Evolutionary conservation across 2,329 filamentous ascomycete genomes (phyloP).

Genomic region (Neonectria coccinea): DNA sequence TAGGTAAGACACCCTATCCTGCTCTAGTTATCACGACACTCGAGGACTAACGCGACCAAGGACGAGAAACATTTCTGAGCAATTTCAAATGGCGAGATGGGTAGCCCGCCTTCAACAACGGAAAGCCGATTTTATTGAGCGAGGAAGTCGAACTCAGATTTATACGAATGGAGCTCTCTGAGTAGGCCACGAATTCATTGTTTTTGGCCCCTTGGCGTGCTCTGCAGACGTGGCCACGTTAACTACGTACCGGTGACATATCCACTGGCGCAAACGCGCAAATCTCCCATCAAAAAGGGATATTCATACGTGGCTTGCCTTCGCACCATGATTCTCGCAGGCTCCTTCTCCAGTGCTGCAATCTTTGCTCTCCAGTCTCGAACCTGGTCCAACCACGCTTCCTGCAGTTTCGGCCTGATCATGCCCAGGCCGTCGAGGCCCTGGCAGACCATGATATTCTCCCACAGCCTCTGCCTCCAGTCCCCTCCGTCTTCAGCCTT

Average conservation of each 20-base stretch:
- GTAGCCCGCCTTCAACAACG: conserved; percentile 17
- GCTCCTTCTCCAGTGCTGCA: neutral
- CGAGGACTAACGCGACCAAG: neutral
- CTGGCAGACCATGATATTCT: conserved; percentile 27
- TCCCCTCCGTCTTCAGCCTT: neutral
- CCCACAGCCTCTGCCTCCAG: conserved; percentile 24
- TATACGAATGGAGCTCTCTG: no score
- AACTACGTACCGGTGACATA: conserved; percentile 12
- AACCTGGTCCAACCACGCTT: conserved; percentile 13
- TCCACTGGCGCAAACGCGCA: conserved; percentile 20
- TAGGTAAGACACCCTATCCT: neutral
- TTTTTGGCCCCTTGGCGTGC: no score
- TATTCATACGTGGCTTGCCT: conserved; percentile 20
- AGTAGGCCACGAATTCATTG: no score
- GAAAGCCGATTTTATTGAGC: conserved; percentile 8
- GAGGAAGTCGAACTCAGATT: conserved; percentile 1
- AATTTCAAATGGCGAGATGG: conserved; percentile 13
- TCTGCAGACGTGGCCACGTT: no score
- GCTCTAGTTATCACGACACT: no score
- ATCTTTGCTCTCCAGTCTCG: conserved; percentile 21
- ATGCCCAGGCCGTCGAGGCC: conserved; percentile 20
- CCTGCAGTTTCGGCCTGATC: conserved; percentile 17
- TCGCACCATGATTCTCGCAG: conserved; percentile 12
- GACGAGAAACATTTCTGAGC: conserved; percentile 15
- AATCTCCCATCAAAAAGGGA: conserved; percentile 23